Evolutionary conservation across 768 basidiomycete species (phyloP).

Genomic region (Russula foetens): DNA sequence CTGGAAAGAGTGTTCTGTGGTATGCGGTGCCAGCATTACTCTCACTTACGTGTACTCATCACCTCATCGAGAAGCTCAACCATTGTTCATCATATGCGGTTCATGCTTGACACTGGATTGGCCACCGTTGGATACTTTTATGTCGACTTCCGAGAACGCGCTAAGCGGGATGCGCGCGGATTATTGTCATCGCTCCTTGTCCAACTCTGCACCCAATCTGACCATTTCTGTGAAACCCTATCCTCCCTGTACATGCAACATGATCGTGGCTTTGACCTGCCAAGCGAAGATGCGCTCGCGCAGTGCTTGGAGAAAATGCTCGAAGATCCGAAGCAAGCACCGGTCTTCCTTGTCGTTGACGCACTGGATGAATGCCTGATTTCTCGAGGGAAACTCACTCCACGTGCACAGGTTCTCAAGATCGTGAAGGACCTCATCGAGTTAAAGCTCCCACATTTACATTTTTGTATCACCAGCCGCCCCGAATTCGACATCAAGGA

Average conservation of each 20-base stretch:
- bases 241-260: not conserved
- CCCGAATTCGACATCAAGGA: not conserved
- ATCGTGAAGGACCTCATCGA: not conserved
- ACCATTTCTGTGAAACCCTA: not conserved
- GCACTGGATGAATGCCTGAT: no score
- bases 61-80: not conserved
- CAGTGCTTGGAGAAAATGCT: not conserved
- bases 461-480: not conserved
- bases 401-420: not conserved
- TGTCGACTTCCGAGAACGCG: not conserved
- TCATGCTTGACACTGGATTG: not conserved
- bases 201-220: not conserved
- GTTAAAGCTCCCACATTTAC: not conserved
- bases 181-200: not conserved
- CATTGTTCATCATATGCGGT: not conserved
- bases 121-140: not conserved
- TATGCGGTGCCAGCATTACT: no score
- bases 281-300: not conserved
- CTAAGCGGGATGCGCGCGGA: not conserved
- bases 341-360: not conserved
- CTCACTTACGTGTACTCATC: no score
- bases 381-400: not conserved
- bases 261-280: not conserved
- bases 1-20: not conserved
- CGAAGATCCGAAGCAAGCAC: not conserved